A percentile compares a stretch with the other conserved stretches of the same genome.
Evolutionary conservation across 2,329 filamentous ascomycete species (phyloP).

Genomic region (Fusarium cicatricum): DNA sequence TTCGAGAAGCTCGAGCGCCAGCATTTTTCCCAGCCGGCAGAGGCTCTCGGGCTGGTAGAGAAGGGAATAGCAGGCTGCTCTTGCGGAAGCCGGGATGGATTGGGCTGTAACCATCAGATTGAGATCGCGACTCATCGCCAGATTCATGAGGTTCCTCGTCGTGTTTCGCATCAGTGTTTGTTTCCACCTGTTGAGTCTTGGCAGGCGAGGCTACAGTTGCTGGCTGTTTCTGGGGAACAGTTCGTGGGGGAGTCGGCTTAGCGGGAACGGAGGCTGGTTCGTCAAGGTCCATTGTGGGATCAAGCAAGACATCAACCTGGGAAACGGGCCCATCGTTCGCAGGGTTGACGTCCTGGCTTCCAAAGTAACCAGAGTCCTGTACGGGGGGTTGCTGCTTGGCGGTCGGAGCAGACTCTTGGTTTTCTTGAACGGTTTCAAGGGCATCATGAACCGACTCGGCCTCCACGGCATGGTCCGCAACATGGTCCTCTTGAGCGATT

Average conservation of each 20-base stretch:
- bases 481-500: conserved; percentile 11
- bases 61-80: conserved; percentile 94
- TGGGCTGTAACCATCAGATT: conserved; percentile 76
- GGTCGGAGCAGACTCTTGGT: background rate
- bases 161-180: conserved; percentile 13
- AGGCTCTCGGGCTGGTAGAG: conserved; percentile 89
- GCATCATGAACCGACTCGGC: conserved; percentile 21
- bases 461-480: conserved; percentile 5
- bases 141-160: conserved; percentile 18
- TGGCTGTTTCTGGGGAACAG: conserved; percentile 1
- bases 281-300: conserved; percentile 25
- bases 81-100: conserved; percentile 83
- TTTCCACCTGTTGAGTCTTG: conserved; percentile 30
- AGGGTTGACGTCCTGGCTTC: conserved; percentile 60
- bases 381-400: conserved; percentile 32
- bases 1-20: conserved; percentile 75
- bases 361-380: conserved; percentile 76
- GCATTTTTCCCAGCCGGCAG: conserved; percentile 85
- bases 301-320: conserved; percentile 33
- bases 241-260: conserved; percentile 38
- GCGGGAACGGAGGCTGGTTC: conserved; percentile 24
- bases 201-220: conserved; percentile 45
- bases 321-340: conserved; percentile 35
- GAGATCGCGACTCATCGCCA: conserved; percentile 64
- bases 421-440: conserved; percentile 10